Conservation (phyloP, 768 basidiomycete species). For the Pleurotus ostreatus region DNA sequence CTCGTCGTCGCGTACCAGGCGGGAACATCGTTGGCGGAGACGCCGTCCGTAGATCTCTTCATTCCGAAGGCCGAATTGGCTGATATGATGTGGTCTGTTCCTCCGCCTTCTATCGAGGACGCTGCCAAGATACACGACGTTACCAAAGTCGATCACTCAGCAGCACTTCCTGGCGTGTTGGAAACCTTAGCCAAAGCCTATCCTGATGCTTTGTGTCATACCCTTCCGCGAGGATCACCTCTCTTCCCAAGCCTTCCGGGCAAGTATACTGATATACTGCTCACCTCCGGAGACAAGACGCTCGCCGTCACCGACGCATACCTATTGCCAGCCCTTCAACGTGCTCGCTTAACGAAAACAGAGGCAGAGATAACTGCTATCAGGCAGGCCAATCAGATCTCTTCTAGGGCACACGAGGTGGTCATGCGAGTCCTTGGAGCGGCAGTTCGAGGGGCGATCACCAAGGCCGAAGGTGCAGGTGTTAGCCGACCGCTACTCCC, state of each 20-base stretch:
- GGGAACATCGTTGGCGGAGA: slow-evolving; percentile 37
- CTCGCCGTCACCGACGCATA: slow-evolving; percentile 51
- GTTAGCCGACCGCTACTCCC: slow-evolving; percentile 53
- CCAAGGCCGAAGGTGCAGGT: slow-evolving; percentile 38
- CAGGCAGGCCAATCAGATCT: slow-evolving; percentile 77
- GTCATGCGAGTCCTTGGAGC: slow-evolving; percentile 89
- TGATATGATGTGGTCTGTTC: slow-evolving; percentile 54
- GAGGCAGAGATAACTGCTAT: slow-evolving; percentile 71
- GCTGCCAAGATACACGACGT: slow-evolving; percentile 50
- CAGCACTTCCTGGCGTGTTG: slow-evolving; percentile 42
- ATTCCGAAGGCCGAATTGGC: slow-evolving; percentile 57
- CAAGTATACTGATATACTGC: slow-evolving; percentile 34
- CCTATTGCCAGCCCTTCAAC: slow-evolving; percentile 75
- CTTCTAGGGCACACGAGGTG: slow-evolving; percentile 85
- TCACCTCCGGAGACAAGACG: slow-evolving; percentile 27
- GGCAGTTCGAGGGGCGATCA: slow-evolving; percentile 57
- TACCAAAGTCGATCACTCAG: slow-evolving; percentile 46
- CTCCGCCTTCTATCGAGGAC: slow-evolving; percentile 65
- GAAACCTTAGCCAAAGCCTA: slow-evolving; percentile 36
- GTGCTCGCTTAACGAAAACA: slow-evolving; percentile 77
- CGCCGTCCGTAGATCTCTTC: slow-evolving; percentile 58
- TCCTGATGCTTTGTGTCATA: slow-evolving; percentile 61
- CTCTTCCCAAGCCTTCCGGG: slow-evolving; percentile 50
- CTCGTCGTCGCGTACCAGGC: slow-evolving; percentile 58
- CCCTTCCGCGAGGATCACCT: slow-evolving; percentile 48